Conservation (phyloP, 2,329 filamentous ascomycete species). For the Stenocarpella maydis region DNA sequence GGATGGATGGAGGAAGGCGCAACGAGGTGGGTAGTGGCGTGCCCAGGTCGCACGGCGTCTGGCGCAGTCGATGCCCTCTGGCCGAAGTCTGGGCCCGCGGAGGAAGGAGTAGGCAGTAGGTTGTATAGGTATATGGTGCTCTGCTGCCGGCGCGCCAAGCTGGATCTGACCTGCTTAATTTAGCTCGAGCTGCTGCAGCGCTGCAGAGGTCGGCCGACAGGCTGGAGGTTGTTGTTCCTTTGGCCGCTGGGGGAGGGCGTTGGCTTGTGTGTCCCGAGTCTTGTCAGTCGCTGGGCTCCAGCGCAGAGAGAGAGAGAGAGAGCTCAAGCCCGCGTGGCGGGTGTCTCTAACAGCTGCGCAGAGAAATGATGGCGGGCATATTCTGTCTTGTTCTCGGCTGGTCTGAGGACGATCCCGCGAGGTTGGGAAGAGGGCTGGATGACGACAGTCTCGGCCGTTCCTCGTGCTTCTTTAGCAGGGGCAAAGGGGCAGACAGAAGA, state of each 20-base stretch:
- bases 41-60: slow-evolving; percentile 8
- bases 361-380: slow-evolving; percentile 21
- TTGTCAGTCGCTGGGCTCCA: not conserved
- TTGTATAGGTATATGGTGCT: not conserved
- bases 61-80: slow-evolving; percentile 2
- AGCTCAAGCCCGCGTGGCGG: slow-evolving; percentile 6
- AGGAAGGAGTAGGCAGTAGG: slow-evolving; percentile 9
- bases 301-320: too few species aligned
- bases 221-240: slow-evolving; percentile 19
- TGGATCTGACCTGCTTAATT: slow-evolving; percentile 21
- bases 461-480: not conserved
- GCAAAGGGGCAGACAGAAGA: too few species aligned
- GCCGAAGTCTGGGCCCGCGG: slow-evolving; percentile 1
- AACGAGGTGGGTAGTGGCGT: not conserved
- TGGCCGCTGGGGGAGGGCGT: not conserved
- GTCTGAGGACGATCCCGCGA: slow-evolving; percentile 5
- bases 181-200: slow-evolving; percentile 3
- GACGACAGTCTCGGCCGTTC: slow-evolving; percentile 1
- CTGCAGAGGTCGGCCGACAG: slow-evolving; percentile 7
- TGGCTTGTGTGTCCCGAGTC: slow-evolving; percentile 9
- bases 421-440: not conserved
- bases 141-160: slow-evolving; percentile 1
- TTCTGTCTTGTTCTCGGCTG: slow-evolving; percentile 1
- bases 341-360: not conserved
- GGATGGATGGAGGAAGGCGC: slow-evolving; percentile 4